Evolutionary conservation across 1,139 yeast genomes (phyloP), one percentile per base, ranked within the genome.

Genomic region (Candida tetrigidarum): DNA sequence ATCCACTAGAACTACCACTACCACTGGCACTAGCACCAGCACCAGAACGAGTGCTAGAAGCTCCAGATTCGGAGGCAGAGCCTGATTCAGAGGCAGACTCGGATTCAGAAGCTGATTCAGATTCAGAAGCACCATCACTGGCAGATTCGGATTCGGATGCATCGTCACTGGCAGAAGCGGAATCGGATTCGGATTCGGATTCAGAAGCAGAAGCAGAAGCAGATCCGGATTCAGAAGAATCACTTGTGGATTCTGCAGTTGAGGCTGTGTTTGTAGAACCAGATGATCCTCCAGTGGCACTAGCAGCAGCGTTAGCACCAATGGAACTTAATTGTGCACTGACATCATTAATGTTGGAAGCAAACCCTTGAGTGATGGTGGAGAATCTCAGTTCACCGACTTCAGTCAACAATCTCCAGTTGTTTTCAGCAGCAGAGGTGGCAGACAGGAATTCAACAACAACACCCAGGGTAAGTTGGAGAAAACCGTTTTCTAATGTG

Each of bases 391-490:
- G 46, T n/a, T 38, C 51, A 25, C 52, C 48, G 34, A 42, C 47
- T 44, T 58, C 44, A 30, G 55, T 52, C 36, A 62, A 51, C 39
- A 45, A 41, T 26, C 41, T 37, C 32, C 37, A 44, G 2, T 27
- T 51, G 28, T 39, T 30, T 8, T 41, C 50, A 16, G 49, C 53
- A 10, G 36, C 30, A 2, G 49, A 43, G 8, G 53, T 50, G n/a
- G 47, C 18, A n/a, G 50, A 43, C 10, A 40, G 29, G 19, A 50
- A 47, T 32, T 45, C 45, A 26, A 46, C 46, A 22, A 39, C 50
- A 25, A 55, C 53, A 22, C 48, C 52, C 38, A 60, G 46, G 27
- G 55, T 52, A 42, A 62, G 51, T 6, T 50, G 45, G 18, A 47
- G 52, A 32, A 50, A 51, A 20, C 41, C 47, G 27, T 56, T 45